phyloP scores from a whole-genome alignment of 768 basidiomycete genomes.

The Russula sp. region DNA sequence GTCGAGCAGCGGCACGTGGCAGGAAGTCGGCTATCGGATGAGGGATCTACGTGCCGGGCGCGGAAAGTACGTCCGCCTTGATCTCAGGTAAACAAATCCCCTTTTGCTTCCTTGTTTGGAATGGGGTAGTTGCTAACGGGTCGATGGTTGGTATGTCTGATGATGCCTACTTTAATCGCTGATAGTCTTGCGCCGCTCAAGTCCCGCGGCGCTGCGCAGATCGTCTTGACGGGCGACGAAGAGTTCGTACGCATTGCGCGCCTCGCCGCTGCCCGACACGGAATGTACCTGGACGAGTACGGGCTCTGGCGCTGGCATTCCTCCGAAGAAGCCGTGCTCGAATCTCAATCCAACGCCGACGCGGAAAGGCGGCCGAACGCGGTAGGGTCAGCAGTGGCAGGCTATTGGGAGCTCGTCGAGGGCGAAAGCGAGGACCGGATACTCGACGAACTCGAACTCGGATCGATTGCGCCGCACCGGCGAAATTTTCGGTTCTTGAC shows the following conservation, averaged over 20 bases:
- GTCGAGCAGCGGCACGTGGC: slow-evolving; percentile 27
- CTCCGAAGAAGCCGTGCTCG: slow-evolving; percentile 7
- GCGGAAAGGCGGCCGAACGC: neutral
- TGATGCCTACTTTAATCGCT: too few relatives aligned
- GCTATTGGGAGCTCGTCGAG: slow-evolving; percentile 23
- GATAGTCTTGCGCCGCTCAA: slow-evolving; percentile 41
- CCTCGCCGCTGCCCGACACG: slow-evolving; percentile 38
- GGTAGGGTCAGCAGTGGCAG: neutral
- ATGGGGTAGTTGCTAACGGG: neutral
- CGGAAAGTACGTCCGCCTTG: slow-evolving; percentile 27
- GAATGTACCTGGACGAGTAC: slow-evolving; percentile 51
- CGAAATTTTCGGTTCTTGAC: slow-evolving; percentile 24
- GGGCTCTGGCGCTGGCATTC: slow-evolving; percentile 59
- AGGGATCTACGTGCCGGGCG: slow-evolving; percentile 25
- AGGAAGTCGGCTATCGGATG: slow-evolving; percentile 27
- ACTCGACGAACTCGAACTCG: slow-evolving; percentile 19
- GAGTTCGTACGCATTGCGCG: slow-evolving; percentile 42
- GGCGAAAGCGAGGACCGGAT: slow-evolving; percentile 20
- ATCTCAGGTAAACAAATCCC: slow-evolving; percentile 26
- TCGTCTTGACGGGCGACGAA: slow-evolving; percentile 51
- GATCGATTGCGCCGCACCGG: slow-evolving; percentile 11
- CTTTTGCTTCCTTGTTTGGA: neutral
- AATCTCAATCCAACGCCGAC: neutral
- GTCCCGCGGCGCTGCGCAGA: slow-evolving; percentile 46
- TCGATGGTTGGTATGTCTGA: neutral